Conservation (phyloP, 2,329 filamentous ascomycete genomes). For the Coleophoma eucalyptorum region DNA sequence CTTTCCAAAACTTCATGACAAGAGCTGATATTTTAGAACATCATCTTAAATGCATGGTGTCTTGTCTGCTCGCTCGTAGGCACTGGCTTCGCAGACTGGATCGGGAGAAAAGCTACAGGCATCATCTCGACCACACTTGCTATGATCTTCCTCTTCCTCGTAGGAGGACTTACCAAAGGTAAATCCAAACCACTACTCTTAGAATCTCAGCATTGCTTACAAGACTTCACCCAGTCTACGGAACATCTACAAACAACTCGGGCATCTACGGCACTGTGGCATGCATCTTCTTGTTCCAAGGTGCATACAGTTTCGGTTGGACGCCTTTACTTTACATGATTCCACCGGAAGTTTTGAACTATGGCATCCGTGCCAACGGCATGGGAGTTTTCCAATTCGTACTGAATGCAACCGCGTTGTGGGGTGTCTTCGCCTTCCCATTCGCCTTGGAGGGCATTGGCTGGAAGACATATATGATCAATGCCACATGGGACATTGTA, state of each 20-base stretch:
- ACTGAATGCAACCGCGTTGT: slow-evolving; percentile 11
- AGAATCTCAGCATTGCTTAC: too few relatives aligned
- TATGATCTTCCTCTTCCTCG: slow-evolving; percentile 43
- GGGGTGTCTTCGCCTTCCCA: slow-evolving; percentile 36
- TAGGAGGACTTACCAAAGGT: slow-evolving; percentile 51
- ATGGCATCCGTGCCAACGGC: slow-evolving; percentile 42
- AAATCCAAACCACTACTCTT: neutral
- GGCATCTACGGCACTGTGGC: slow-evolving; percentile 30
- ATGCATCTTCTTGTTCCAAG: slow-evolving; percentile 48
- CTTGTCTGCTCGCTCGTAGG: slow-evolving; percentile 37
- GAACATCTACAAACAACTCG: neutral
- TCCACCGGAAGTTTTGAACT: slow-evolving; percentile 41
- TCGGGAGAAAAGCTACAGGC: slow-evolving; percentile 41
- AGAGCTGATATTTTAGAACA: slow-evolving; percentile 29
- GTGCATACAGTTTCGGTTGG: slow-evolving; percentile 45
- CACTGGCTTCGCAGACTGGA: slow-evolving; percentile 35
- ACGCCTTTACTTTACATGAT: slow-evolving; percentile 45
- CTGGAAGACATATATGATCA: slow-evolving; percentile 14
- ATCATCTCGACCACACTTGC: slow-evolving; percentile 33
- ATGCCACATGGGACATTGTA: slow-evolving; percentile 24
- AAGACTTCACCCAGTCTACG: slow-evolving; percentile 11
- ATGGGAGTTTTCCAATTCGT: slow-evolving; percentile 31
- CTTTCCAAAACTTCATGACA: neutral
- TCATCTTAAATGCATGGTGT: slow-evolving; percentile 48
- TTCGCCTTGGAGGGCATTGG: slow-evolving; percentile 30